Evolutionary conservation across 1,284 basidiomycete species (phyloP), one percentile per base, ranked within the genome.

Genomic region (Inonotus hispidus): DNA sequence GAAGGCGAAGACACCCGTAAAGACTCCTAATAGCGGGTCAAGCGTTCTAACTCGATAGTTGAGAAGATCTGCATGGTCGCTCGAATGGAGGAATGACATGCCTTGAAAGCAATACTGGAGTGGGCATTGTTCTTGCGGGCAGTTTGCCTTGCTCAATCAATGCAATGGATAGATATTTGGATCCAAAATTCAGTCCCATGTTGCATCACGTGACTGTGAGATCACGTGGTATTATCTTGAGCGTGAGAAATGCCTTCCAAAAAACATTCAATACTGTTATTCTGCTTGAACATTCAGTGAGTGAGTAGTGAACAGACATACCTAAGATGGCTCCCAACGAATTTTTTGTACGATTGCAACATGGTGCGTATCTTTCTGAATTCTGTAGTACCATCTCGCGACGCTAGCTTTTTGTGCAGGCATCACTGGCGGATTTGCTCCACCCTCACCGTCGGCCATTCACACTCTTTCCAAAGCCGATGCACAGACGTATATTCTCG

Each of bases 1-100:
- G 72, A 87, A 95, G 1, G 93, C 93, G 47, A 94, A 75, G 47
- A 87, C 72, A 19, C 93, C 90, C 0, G 92, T 94, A 71, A 93
- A 92, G 49, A 92, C 74, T 13, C 90, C 92, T 19, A 95, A 75
- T 27, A 92, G 63, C 16, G 89, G 88, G 72, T 93, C 91, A 23
- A 92, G 67, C 5, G 75, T 70, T 52, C 87, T 90, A 63, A 46
- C n/a, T 16, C 2, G 49, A 19, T 11, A 21, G 27, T 43, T 16
- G 8, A 32, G 32, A 32, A 32, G 8, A 8, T 4, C 8, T 32
- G 8, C 8, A 3, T 8, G 32, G 8, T 32, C 8, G 32, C 8
- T 32, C 32, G 32, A 4, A 32, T 32, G 32, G 32, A 32, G 32
- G 32, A 8, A 8, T 32, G 35, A 43, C 49, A 8, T 19, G 53